Base-by-base conservation (phyloP, 78 protist species). In the Dictyostelium discoideum region DNA sequence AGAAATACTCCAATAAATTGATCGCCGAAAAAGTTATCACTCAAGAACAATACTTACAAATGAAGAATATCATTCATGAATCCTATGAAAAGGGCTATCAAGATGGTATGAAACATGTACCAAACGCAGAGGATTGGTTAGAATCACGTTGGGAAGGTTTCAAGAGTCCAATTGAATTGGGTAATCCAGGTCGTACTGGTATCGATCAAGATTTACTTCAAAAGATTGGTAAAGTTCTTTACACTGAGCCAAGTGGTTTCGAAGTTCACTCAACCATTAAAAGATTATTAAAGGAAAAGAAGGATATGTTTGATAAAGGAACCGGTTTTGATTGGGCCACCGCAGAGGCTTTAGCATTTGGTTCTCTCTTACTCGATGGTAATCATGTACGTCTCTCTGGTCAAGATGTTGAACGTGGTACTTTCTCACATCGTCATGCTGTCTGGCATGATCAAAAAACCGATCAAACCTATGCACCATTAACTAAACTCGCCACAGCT, bases 361-460 rank as follows among this genome's bases (percentile, higher is more conserved):
- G 97, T 24, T 77, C 98, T 8, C 88, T 98, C 44, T 78, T 98
- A 39, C 22, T 48, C 8, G 99, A 99, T 54, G 99, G 98, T 39
- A 78, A 79, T 26, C 99, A 97, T 73, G 99, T 99, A 22, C 98
- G 99, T 22, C 86, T 99, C 39, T 81, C 74, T 79, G 99, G 97
- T 18, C 99, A 98, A 92, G 99, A 99, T 85, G 98, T 96, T n/a
- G 99, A 98, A 93, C 92, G 99, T 22, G 99, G 99, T 50, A 99
- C 99, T 11, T 99, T 99, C 96, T 76, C 93, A 18, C 99, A 99
- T 82, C 97, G 99, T 73, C 99, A 99, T 94, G 95, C 98, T n/a
- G 99, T 98, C 7, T 63, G 98, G 24, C 97, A 96, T 94, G 99
- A 98, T 95, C 99, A 98, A 92, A 87, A 83, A 63, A 92, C 78